phyloP scores from a whole-genome alignment of 2,329 filamentous ascomycete species.

The Aspergillus quadrilineatus region DNA sequence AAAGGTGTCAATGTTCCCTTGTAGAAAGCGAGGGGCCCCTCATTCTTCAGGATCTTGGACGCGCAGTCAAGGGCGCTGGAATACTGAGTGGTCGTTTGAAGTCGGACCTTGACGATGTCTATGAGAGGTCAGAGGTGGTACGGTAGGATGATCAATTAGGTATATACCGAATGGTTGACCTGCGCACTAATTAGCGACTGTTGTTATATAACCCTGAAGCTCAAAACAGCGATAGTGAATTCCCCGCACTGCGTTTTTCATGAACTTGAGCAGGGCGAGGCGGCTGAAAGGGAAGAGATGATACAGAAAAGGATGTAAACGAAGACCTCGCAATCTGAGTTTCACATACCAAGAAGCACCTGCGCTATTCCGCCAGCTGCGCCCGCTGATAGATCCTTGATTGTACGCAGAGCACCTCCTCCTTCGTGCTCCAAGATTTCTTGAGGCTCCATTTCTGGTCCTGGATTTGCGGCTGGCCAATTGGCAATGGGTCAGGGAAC shows the following conservation, averaged over 20 bases:
- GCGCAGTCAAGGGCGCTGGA: constrained; percentile 77
- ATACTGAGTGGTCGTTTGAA: constrained; percentile 86
- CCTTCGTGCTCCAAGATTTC: constrained; percentile 39
- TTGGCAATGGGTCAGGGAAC: not conserved
- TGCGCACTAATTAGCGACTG: constrained; percentile 36
- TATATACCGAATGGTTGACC: constrained; percentile 65
- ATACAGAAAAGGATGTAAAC: not conserved
- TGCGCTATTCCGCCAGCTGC: constrained; percentile 91
- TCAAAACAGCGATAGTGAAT: not conserved
- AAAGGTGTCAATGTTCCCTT: constrained; percentile 95
- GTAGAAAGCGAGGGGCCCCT: constrained; percentile 92
- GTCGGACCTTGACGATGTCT: constrained; percentile 96
- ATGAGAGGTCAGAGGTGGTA: constrained; percentile 17
- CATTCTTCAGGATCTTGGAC: constrained; percentile 77
- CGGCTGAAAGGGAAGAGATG: not conserved
- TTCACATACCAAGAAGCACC: constrained; percentile 77
- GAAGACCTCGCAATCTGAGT: not conserved
- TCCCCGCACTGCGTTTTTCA: not conserved
- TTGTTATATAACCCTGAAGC: not conserved
- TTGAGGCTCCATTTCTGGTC: constrained; percentile 29
- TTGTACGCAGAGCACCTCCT: constrained; percentile 56
- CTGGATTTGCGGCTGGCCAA: not conserved
- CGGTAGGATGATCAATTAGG: not conserved
- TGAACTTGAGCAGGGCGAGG: not conserved
- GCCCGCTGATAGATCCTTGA: constrained; percentile 89